Base-by-base conservation (phyloP, 116 monocot genomes). In the Cymodocea nodosa region DNA sequence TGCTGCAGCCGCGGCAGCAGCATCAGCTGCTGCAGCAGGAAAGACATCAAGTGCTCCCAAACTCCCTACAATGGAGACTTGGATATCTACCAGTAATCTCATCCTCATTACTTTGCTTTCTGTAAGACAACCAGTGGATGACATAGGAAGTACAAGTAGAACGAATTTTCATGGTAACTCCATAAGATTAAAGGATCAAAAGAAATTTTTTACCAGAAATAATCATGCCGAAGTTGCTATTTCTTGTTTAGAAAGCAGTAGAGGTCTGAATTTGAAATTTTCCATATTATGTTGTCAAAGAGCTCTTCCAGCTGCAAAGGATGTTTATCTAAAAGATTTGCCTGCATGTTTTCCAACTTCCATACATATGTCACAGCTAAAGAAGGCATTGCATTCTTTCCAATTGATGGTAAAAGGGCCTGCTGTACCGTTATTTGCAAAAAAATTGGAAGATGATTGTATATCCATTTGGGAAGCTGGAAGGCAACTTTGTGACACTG, bases 401-500 rank as follows among this genome's bases (percentile, higher is more conserved):
- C 60, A 25, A n/a, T 82, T 69, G 2, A 86, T 84, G 83, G 99
- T 89, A 20, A 92, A 83, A 75, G 99, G 92, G 61, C 89, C 89
- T 19, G 86, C 99, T 11, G 78, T 80, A 17, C 70, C 75, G 53
- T 35, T 70, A 40, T 89, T 83, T 75, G 39, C 68, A 57, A 84
- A 82, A 63, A 85, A 78, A 53, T 72, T 99, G 35, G 89, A 83
- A 81, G 85, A 99, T 49, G 89, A 92, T 63, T 99, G 99, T 71
- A 81, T 52, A 6, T 67, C 71, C 50, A 85, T 92, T 52, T 99
- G 92, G 99, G 74, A 76, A 83, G 81, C 86, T 20, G 89, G 87
- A 34, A 92, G 99, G 64, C 99, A 99, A 74, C 89, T 86, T 51
- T 99, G 99, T 69, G 92, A 99, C 84, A 79, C 82, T 69, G 62